Conservation (phyloP, 805 yeast species). For the Lipomyces spencermartinsiae region DNA sequence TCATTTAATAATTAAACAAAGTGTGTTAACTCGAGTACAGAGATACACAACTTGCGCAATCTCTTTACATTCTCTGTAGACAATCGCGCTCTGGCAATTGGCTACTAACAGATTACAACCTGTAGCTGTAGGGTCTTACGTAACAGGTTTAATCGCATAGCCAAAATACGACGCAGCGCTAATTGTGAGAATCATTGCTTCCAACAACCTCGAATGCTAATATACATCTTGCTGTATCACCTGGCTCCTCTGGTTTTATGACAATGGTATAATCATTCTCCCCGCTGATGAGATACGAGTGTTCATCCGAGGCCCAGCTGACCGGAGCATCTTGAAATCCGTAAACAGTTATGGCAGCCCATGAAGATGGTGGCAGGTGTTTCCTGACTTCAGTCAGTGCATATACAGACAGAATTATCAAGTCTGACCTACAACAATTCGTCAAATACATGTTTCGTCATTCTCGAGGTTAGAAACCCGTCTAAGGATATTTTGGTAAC, state of each 20-base stretch:
- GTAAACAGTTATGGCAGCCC: constrained; percentile 31
- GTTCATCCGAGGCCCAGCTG: constrained; percentile 35
- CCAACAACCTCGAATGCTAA: constrained; percentile 22
- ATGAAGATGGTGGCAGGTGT: constrained; percentile 10
- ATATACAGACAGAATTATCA: not conserved
- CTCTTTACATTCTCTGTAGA: not conserved
- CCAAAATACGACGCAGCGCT: not conserved
- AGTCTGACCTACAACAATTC: constrained; percentile 20
- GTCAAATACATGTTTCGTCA: constrained; percentile 10
- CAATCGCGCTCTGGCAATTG: not conserved
- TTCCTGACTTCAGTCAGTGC: not conserved
- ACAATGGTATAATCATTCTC: constrained; percentile 31
- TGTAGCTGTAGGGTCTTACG: not conserved
- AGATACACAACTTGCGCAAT: not conserved
- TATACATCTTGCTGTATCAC: not conserved
- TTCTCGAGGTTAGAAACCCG: constrained; percentile 21
- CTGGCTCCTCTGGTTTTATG: constrained; percentile 9
- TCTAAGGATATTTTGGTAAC: constrained; percentile 18
- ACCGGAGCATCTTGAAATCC: constrained; percentile 39
- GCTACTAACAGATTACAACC: not conserved
- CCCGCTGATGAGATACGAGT: constrained; percentile 29
- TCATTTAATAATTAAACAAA: not conserved
- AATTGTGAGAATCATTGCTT: constrained; percentile 26
- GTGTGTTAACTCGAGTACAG: not conserved
- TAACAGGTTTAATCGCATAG: not conserved